Evolutionary conservation across 1,139 yeast genomes (phyloP), one percentile per base, ranked within the genome.

Genomic region (Zhuliangozyma parablackwelliae): DNA sequence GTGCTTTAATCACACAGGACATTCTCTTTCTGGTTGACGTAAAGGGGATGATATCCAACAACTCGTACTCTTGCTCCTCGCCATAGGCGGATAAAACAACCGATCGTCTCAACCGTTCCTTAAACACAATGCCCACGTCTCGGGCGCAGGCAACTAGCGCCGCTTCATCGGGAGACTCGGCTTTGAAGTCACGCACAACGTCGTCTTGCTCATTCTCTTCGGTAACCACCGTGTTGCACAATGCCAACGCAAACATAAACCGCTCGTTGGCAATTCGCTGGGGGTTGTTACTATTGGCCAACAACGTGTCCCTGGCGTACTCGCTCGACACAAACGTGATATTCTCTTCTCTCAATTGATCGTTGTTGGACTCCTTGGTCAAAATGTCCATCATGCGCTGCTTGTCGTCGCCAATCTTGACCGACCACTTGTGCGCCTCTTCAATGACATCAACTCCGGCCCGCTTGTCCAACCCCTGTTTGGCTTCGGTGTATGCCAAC

Each of bases 81-180:
- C 97, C 98, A 54, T 86, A 92, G 20, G 85, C 75, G 41, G 82
- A 79, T 35, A 92, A 61, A 28, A 80, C 62, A 21, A 88, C 69
- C 31, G 89, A 85, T 33, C 75, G 75, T 54, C 90, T 82, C 3
- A 85, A 79, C 53, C 96, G 78, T 34, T 78, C 85, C 30, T 78
- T 66, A 57, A 92, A 86, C 8, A 86, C 80, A 57, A 84, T 84
- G 5, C 98, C 98, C 52, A 88, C 68, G 57, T 92, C 97, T 51
- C 96, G 76, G 0, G 98, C 97, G 23, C 95, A 92, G 7, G 86
- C 77, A 5, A 92, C 98, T 42, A 92, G 75, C 0, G 98, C 97
- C 29, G 96, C 94, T 61, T 92, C 98, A 65, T 92, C 98, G 1
- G 98, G 98, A n/a, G 96, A 85, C 60, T 92, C 97, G 0, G 98